These are phyloP conservation scores for Pleurotus eryngii DNA, from an alignment of 768 basidiomycete genomes.

Conservation along the genomic window DNA sequence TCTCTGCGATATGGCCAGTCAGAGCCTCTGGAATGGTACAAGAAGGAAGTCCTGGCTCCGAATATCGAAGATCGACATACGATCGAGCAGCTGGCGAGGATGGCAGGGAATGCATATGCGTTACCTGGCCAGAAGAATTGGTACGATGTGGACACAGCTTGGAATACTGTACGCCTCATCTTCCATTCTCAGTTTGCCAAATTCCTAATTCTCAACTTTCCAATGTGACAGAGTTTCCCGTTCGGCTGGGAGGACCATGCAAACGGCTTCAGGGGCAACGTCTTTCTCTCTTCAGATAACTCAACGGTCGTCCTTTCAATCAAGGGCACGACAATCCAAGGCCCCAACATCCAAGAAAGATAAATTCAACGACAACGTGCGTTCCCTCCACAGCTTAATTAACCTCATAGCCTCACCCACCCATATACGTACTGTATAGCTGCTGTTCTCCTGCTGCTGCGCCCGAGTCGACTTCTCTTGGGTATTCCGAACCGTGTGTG, in stretches of 20 bases:
- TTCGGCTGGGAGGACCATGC: conserved; percentile 69
- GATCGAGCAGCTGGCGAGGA: conserved; percentile 76
- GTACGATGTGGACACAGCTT: conserved; percentile 76
- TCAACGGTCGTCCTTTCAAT: conserved; percentile 83
- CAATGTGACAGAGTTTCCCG: conserved; percentile 59
- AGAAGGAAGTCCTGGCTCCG: conserved; percentile 63
- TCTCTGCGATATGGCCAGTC: conserved; percentile 49
- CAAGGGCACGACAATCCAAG: conserved; percentile 82
- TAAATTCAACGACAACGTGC: conserved; percentile 88
- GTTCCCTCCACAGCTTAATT: conserved; percentile 10
- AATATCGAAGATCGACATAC: conserved; percentile 80
- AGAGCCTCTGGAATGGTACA: conserved; percentile 65
- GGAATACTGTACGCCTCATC: conserved; percentile 51
- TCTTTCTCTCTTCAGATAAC: conserved; percentile 78
- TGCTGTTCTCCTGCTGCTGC: conserved; percentile 89
- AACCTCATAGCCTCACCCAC: background rate
- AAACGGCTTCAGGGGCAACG: conserved; percentile 87
- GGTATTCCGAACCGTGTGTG: conserved; percentile 82
- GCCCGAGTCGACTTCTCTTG: conserved; percentile 87
- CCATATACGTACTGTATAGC: conserved; percentile 11
- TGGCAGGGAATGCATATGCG: conserved; percentile 89
- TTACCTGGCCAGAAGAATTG: conserved; percentile 67
- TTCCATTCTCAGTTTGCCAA: no score
- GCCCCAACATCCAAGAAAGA: conserved; percentile 85
- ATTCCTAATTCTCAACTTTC: conserved; percentile 9